Conservation (phyloP, 495 filamentous ascomycete species). For the Penicillium odoratum region DNA sequence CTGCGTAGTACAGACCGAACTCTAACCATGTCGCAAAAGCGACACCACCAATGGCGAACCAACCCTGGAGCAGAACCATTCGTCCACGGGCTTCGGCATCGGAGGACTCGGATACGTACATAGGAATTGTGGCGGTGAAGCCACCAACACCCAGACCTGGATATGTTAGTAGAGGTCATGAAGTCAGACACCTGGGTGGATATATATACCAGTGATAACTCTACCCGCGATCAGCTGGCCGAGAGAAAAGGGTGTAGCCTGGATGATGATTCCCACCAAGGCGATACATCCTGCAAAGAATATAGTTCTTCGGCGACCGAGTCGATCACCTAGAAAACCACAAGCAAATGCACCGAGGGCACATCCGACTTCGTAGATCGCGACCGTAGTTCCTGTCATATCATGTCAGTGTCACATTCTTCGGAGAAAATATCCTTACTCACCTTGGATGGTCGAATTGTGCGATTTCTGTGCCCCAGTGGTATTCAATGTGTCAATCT, state of each 20-base stretch:
- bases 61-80: constrained; percentile 66
- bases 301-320: constrained; percentile 42
- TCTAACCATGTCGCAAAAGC: constrained; percentile 60
- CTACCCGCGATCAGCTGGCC: constrained; percentile 28
- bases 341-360: constrained; percentile 45
- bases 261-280: constrained; percentile 19
- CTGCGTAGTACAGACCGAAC: constrained; percentile 60
- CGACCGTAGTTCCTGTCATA: constrained; percentile 35
- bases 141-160: constrained; percentile 62
- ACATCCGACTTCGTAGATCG: constrained; percentile 45
- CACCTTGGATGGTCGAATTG: constrained; percentile 35
- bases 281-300: constrained; percentile 27
- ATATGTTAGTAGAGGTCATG: constrained; percentile 9
- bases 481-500: constrained; percentile 48
- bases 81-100: constrained; percentile 63
- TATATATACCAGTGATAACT: constrained; percentile 19
- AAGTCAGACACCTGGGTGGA: background rate
- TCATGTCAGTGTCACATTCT: background rate
- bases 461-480: constrained; percentile 32
- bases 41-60: constrained; percentile 62
- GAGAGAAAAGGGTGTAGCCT: constrained; percentile 22
- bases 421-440: background rate
- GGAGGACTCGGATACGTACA: constrained; percentile 67
- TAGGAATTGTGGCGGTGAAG: constrained; percentile 48
- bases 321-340: constrained; percentile 42